phyloP scores from a whole-genome alignment of 2,329 filamentous ascomycete species.

The Phialocephala subalpina region DNA sequence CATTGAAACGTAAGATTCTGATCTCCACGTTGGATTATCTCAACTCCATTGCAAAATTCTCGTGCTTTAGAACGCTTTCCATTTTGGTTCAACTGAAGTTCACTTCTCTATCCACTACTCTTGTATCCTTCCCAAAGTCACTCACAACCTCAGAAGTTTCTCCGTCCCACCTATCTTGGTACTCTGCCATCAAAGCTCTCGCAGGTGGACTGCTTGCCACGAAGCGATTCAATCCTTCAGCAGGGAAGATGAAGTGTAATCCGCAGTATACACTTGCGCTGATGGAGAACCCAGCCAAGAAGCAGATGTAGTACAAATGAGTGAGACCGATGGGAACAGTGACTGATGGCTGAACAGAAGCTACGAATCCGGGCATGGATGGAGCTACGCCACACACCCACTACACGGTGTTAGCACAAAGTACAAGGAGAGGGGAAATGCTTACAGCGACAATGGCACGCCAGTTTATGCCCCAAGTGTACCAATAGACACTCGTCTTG shows the following conservation, averaged over 20 bases:
- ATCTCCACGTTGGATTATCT: too few species aligned
- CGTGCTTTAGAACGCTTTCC: too few species aligned
- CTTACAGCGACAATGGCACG: slow-evolving; percentile 40
- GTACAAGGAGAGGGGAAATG: not conserved
- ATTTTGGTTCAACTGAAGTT: slow-evolving; percentile 3
- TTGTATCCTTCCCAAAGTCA: not conserved
- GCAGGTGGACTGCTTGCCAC: not conserved
- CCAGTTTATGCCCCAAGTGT: slow-evolving; percentile 42
- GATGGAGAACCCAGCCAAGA: not conserved
- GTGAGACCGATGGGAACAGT: slow-evolving; percentile 43
- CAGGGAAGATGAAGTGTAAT: not conserved
- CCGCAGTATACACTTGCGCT: not conserved
- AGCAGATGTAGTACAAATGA: slow-evolving; percentile 6
- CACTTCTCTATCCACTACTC: slow-evolving; percentile 2
- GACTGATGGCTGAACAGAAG: slow-evolving; percentile 47
- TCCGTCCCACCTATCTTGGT: slow-evolving; percentile 1
- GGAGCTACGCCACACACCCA: slow-evolving; percentile 51
- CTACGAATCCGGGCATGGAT: slow-evolving; percentile 52
- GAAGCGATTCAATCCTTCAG: not conserved
- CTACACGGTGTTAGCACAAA: slow-evolving; percentile 33
- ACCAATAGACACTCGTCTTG: slow-evolving; percentile 40
- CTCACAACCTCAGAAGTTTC: not conserved
- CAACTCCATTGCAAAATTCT: too few species aligned
- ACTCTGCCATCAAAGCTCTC: slow-evolving; percentile 1
- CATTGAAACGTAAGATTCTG: too few species aligned